These are phyloP conservation scores for Claviceps arundinis DNA, from an alignment of 2,329 filamentous ascomycete genomes.

Conservation along the genomic window DNA sequence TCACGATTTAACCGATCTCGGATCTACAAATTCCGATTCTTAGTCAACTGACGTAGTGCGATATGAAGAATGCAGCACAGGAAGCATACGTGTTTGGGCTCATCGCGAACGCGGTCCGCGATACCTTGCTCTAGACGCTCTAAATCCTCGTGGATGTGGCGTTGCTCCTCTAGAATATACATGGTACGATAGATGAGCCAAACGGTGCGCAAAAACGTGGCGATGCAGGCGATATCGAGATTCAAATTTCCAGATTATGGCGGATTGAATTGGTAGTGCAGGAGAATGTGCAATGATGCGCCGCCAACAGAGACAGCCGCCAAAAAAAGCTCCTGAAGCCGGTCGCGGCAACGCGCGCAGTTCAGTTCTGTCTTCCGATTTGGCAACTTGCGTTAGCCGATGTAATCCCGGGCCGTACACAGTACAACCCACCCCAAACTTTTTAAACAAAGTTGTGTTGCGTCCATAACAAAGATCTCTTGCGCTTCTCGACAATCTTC, in stretches of 20 bases:
- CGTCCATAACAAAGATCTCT: not conserved
- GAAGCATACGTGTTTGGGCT: conserved; percentile 66
- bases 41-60: conserved; percentile 11
- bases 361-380: no score
- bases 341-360: no score
- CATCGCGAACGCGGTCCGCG: conserved; percentile 75
- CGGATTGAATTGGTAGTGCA: no score
- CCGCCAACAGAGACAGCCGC: no score
- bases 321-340: no score
- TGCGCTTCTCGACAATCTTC: not conserved
- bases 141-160: conserved; percentile 88
- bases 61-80: not conserved
- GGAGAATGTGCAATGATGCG: no score
- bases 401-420: conserved; percentile 15
- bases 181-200: conserved; percentile 27
- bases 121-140: conserved; percentile 92
- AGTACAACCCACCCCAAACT: conserved; percentile 12
- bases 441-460: conserved; percentile 9
- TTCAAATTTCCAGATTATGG: not conserved
- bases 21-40: conserved; percentile 39
- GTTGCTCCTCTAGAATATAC: conserved; percentile 86
- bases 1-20: conserved; percentile 82
- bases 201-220: not conserved
- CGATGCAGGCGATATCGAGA: not conserved
- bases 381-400: conserved; percentile 11